phyloP scores from a whole-genome alignment of 768 basidiomycete genomes.

The Grammothele lineata region DNA sequence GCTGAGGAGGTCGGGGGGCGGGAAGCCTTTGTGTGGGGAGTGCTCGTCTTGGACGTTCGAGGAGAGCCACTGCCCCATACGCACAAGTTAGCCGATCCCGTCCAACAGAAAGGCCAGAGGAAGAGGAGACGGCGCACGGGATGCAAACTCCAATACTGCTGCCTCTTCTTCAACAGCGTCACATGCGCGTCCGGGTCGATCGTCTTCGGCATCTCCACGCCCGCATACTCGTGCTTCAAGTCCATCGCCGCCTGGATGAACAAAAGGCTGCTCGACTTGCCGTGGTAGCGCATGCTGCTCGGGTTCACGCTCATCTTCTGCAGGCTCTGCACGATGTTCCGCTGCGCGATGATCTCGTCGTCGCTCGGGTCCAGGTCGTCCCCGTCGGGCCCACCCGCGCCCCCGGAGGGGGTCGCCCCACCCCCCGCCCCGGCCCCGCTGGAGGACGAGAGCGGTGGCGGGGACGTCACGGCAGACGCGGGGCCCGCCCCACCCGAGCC shows the following conservation, averaged over 20 bases:
- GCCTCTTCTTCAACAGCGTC: conserved; percentile 30
- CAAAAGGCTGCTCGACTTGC: conserved; percentile 39
- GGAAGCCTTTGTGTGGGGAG: conserved; percentile 29
- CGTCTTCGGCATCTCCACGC: conserved; percentile 13
- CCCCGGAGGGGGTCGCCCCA: too few relatives aligned
- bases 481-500: too few relatives aligned
- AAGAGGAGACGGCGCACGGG: conserved; percentile 26
- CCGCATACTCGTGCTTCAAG: conserved; percentile 36
- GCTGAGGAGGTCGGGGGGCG: conserved; percentile 32
- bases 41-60: conserved; percentile 21
- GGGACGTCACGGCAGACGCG: conserved; percentile 3
- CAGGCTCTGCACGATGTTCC: conserved; percentile 28
- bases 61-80: conserved; percentile 24
- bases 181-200: conserved; percentile 9
- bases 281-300: conserved; percentile 32
- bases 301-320: conserved; percentile 26
- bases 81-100: not conserved
- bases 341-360: conserved; percentile 21
- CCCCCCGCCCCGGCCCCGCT: too few relatives aligned
- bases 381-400: conserved; percentile 11
- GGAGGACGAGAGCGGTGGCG: conserved; percentile 11
- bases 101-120: not conserved
- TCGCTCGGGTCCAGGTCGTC: conserved; percentile 29
- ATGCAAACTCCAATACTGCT: conserved; percentile 48
- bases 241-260: conserved; percentile 40